Base-by-base conservation (phyloP, 2,329 filamentous ascomycete genomes). In the Trichophyton mentagrophytes region DNA sequence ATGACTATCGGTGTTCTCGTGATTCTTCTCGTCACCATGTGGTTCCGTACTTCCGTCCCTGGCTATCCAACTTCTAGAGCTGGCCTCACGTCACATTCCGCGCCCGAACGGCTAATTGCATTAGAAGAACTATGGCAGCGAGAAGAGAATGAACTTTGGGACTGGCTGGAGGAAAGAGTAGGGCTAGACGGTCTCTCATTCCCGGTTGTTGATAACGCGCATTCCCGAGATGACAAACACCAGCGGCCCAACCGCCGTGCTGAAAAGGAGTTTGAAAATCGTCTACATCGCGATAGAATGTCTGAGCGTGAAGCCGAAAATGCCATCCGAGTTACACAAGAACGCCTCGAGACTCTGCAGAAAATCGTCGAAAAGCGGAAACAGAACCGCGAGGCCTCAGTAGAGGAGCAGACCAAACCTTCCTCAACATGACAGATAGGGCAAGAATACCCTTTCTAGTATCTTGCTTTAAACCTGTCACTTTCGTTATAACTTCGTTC, bases 121-220 rank as follows among this genome's bases (percentile, higher is more conserved):
- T 97, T 96, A 71, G 91, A 97, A 66, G 89, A 96, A 74, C 87
- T 97, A 69, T 99, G 92, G 91, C 81, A 85, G 40, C 79, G 84
- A 46, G 90, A 96, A 72, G 91, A 96, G 71, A 89, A 83, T 65
- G 89, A 93, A 67, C 77, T 96, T 8, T 96, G 91, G 91, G 86
- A 89, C 61, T 96, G 91, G 91, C 77, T 96, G 3, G 91, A 96
- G 72, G 89, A 95, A 67, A 82, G 91, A 17, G 85, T 90, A 1
- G 87, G 89, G 1, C 77, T 93, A 70, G 86, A 90, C 61, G 77
- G 78, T 3, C 69, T 77, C 56, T 67, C 72, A 15, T 72, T 77
- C 49, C 72, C 74, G 15, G 69, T 67, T 2, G 65, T 66, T 25
- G 68, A 71, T 38, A 60, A 68, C 56, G 20, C 30, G 30, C 7